phyloP scores from a whole-genome alignment of 1,139 yeast species.

The Ogataea hybrid region DNA sequence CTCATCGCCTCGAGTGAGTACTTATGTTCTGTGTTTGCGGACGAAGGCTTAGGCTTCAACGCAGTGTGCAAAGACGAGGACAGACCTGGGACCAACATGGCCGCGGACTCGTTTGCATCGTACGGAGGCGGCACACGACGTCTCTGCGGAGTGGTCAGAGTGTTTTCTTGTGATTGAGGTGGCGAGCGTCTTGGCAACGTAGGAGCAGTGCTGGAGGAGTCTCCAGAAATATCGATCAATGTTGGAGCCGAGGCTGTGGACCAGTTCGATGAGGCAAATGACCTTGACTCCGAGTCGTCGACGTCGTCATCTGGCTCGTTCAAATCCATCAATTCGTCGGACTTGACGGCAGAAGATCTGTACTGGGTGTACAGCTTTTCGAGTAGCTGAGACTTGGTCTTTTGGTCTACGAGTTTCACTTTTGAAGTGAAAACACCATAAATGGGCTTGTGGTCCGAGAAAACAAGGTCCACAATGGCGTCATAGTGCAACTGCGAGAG shows the following conservation, averaged over 20 bases:
- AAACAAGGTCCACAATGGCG: slow-evolving; percentile 50
- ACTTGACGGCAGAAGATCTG: slow-evolving; percentile 29
- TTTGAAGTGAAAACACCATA: slow-evolving; percentile 66
- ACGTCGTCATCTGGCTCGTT: slow-evolving; percentile 25
- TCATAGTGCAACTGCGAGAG: slow-evolving; percentile 59
- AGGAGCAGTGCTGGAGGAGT: slow-evolving; percentile 8
- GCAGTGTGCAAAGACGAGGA: slow-evolving; percentile 19
- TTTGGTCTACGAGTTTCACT: slow-evolving; percentile 64
- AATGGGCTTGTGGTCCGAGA: slow-evolving; percentile 93
- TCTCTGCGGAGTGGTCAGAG: slow-evolving; percentile 2
- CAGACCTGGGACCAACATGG: slow-evolving; percentile 25
- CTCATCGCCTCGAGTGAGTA: slow-evolving; percentile 27
- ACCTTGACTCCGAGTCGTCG: slow-evolving; percentile 12
- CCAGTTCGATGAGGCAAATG: slow-evolving; percentile 17
- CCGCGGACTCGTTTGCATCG: slow-evolving; percentile 20
- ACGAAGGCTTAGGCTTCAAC: background rate
- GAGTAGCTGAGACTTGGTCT: slow-evolving; percentile 46
- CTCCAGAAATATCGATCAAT: slow-evolving; percentile 25
- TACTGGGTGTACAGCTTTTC: slow-evolving; percentile 52
- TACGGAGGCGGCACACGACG: slow-evolving; percentile 28
- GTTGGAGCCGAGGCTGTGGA: slow-evolving; percentile 21
- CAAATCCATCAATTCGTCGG: slow-evolving; percentile 26
- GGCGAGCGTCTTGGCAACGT: slow-evolving; percentile 16
- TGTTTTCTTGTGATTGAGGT: slow-evolving; percentile 2
- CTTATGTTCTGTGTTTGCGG: slow-evolving; percentile 12